These are phyloP conservation scores for Maudiozyma bulderi DNA, from an alignment of 805 yeast species.

Conservation along the genomic window DNA sequence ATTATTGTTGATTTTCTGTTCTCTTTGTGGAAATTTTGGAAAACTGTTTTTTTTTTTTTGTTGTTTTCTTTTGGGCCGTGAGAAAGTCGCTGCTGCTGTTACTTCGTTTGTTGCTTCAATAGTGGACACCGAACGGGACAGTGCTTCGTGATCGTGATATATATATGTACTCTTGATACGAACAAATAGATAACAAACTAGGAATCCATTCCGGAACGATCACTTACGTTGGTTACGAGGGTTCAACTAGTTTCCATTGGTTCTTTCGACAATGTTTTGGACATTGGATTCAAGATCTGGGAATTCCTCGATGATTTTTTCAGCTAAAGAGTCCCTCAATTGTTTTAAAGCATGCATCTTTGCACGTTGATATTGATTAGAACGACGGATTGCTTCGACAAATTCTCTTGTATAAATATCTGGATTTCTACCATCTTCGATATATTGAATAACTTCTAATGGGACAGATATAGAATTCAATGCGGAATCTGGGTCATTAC, in stretches of 20 bases:
- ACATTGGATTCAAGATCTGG: slow-evolving; percentile 62
- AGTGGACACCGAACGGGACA: too few relatives aligned
- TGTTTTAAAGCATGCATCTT: slow-evolving; percentile 61
- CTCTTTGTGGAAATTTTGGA: background rate
- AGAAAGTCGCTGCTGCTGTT: too few relatives aligned
- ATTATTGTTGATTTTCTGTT: background rate
- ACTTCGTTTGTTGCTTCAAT: too few relatives aligned
- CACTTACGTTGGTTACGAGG: background rate
- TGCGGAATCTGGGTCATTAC: slow-evolving; percentile 25
- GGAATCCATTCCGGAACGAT: background rate
- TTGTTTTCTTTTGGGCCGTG: too few relatives aligned
- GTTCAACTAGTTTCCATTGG: slow-evolving; percentile 4
- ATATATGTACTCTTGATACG: background rate
- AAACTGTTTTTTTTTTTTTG: too few relatives aligned
- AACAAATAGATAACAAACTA: background rate
- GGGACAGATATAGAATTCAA: slow-evolving; percentile 49
- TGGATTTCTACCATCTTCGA: slow-evolving; percentile 94
- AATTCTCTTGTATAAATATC: slow-evolving; percentile 95
- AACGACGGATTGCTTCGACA: slow-evolving; percentile 83
- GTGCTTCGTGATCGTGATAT: too few relatives aligned
- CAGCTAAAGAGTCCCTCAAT: slow-evolving; percentile 57
- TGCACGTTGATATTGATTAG: slow-evolving; percentile 82
- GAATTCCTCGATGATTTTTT: slow-evolving; percentile 62
- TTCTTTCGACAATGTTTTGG: slow-evolving; percentile 41
- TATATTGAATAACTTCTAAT: slow-evolving; percentile 77